These are phyloP conservation scores for Kodamaea hsintzibuensis DNA, from an alignment of 805 yeast species.

Conservation along the genomic window DNA sequence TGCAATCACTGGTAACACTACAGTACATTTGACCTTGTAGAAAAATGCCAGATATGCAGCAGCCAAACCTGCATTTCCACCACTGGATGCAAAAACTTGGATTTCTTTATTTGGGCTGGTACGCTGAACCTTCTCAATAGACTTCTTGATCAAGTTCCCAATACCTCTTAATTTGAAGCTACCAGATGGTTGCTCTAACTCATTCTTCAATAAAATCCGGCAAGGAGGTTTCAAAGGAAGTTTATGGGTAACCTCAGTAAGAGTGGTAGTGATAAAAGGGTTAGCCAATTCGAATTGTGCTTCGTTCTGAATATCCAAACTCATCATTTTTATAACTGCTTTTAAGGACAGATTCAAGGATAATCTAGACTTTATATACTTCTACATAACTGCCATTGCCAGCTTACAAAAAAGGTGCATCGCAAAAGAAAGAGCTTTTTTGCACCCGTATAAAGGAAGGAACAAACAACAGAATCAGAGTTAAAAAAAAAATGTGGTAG, in stretches of 20 bases:
- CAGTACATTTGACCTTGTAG: slow-evolving; percentile 50
- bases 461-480: background rate
- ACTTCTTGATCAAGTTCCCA: slow-evolving; percentile 44
- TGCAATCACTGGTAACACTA: slow-evolving; percentile 58
- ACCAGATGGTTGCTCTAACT: slow-evolving; percentile 56
- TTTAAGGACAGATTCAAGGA: background rate
- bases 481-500: background rate
- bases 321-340: background rate
- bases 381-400: background rate
- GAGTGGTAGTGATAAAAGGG: slow-evolving; percentile 37
- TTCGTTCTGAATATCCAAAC: background rate
- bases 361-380: background rate
- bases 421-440: background rate
- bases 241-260: slow-evolving; percentile 37
- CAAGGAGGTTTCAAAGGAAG: slow-evolving; percentile 33
- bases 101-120: slow-evolving; percentile 26
- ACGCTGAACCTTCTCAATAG: slow-evolving; percentile 27
- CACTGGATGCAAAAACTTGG: slow-evolving; percentile 52
- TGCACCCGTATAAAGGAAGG: background rate
- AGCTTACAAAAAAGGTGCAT: background rate
- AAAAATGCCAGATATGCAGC: slow-evolving; percentile 48
- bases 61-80: slow-evolving; percentile 59
- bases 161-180: slow-evolving; percentile 59
- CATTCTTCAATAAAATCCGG: slow-evolving; percentile 48
- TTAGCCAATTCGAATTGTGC: background rate